Evolutionary conservation across 1,139 yeast species (phyloP).

Genomic region (Lodderomyces margitis): DNA sequence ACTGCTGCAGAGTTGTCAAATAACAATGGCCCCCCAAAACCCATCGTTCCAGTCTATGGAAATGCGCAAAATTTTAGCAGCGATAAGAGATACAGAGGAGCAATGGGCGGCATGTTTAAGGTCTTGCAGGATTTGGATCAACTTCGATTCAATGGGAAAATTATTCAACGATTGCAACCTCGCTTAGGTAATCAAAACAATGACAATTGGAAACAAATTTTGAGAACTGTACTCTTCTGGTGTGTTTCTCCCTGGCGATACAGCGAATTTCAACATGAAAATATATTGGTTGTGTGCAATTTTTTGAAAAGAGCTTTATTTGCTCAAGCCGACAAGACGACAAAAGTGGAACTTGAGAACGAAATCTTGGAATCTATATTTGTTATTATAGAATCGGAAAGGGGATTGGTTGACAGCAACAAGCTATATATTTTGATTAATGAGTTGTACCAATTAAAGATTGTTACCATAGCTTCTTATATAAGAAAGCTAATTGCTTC

Average conservation of each 20-base stretch:
- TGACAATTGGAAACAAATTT: slow-evolving; percentile 37
- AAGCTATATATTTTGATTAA: slow-evolving; percentile 52
- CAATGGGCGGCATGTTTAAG: slow-evolving; percentile 31
- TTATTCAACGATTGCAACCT: slow-evolving; percentile 33
- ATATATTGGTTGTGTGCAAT: slow-evolving; percentile 37
- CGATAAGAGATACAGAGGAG: slow-evolving; percentile 21
- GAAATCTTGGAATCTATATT: slow-evolving; percentile 50
- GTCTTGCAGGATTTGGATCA: slow-evolving; percentile 36
- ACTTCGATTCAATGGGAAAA: slow-evolving; percentile 28
- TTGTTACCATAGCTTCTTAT: slow-evolving; percentile 64
- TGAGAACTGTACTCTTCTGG: slow-evolving; percentile 48
- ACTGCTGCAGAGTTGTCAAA: slow-evolving; percentile 13
- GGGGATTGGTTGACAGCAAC: slow-evolving; percentile 19
- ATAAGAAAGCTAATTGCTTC: slow-evolving; percentile 78
- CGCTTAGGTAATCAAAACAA: slow-evolving; percentile 8
- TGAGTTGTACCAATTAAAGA: slow-evolving; percentile 50
- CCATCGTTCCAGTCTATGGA: not conserved
- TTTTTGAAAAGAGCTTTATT: slow-evolving; percentile 32
- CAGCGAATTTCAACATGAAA: slow-evolving; percentile 27
- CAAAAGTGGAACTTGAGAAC: slow-evolving; percentile 46
- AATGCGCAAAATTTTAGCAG: not conserved
- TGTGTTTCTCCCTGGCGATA: slow-evolving; percentile 42
- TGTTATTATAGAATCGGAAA: slow-evolving; percentile 35
- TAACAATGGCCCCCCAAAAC: not conserved
- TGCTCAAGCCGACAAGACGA: slow-evolving; percentile 22